Evolutionary conservation across 2,329 filamentous ascomycete genomes (phyloP), one percentile per base, ranked within the genome.

Genomic region (Lachnellula subtilissima): DNA sequence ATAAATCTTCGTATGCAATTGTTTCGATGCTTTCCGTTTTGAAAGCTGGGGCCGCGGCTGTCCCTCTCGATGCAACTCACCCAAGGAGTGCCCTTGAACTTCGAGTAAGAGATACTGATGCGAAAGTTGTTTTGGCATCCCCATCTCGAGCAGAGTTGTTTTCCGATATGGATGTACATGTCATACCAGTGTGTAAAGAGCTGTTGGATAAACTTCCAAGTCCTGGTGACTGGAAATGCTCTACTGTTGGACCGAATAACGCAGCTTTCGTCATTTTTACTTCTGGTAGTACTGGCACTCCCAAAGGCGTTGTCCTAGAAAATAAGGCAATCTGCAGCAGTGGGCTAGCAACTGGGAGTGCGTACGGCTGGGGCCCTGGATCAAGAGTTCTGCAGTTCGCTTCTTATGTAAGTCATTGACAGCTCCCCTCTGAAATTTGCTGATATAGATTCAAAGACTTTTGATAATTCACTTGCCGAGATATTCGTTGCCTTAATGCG

Each of bases 61-160:
- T 69, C 32, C 57, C 67, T 12, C 45, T 71, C 7, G 65, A 71
- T 56, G 61, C 68, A 6, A 62, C 50, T 8, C 61, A 68, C 48
- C 69, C 68, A 73, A 68, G 23, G 32, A 52, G 19, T 11, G 50
- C 54, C 12, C 42, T 56, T 12, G 50, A 56, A 53, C 54, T 48
- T 43, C 54, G 54, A 5, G 28, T 56, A 19, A 35, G 36, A 15
- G 50, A 52, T 35, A 48, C 46, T 15, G 40, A 48, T 17, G 49
- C 54, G 14, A 46, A 52, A 28, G 19, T 56, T 9, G 37, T 56
- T 25, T 19, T 56, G 7, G 32, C 50, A 8, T 56, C 54, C 15
- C 43, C 43, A n/a, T 28, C 35, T n/a, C 40, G 49, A 14, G 49
- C 50, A 25, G 23, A 45, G 5, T 12, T 45, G 5, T 56, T 56